Conservation (phyloP, 768 basidiomycete species). For the Suillus occidentalis region DNA sequence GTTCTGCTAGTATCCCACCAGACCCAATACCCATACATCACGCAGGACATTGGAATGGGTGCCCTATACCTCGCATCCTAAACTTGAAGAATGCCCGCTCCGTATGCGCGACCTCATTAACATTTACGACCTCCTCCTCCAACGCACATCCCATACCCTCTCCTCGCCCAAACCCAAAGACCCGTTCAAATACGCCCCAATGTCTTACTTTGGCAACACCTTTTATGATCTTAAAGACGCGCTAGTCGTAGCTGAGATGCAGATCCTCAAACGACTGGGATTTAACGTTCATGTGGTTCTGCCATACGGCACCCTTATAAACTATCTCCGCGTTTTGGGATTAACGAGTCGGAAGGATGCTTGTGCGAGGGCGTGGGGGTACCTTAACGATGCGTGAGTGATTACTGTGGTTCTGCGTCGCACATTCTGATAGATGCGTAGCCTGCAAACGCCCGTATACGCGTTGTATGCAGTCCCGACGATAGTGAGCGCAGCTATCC, state of each 20-base stretch:
- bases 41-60: constrained; percentile 86
- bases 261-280: constrained; percentile 91
- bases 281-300: constrained; percentile 94
- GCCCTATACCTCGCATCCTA: constrained; percentile 84
- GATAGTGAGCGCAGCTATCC: constrained; percentile 87
- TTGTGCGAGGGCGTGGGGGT: constrained; percentile 87
- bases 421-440: constrained; percentile 31
- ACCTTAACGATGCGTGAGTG: constrained; percentile 91
- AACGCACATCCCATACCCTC: constrained; percentile 61
- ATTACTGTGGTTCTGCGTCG: neutral
- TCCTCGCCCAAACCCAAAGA: constrained; percentile 24
- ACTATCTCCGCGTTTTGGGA: constrained; percentile 91
- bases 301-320: constrained; percentile 92
- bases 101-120: constrained; percentile 95
- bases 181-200: constrained; percentile 71
- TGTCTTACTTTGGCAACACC: constrained; percentile 85
- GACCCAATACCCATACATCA: constrained; percentile 1
- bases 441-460: constrained; percentile 92
- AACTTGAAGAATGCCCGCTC: constrained; percentile 88
- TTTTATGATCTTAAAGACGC: constrained; percentile 97
- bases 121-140: constrained; percentile 86
- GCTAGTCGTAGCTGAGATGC: constrained; percentile 94
- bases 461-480: constrained; percentile 86
- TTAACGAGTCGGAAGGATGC: constrained; percentile 70
- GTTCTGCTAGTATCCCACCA: constrained; percentile 28